Percentiles rank a stretch among this genome's conserved stretches.
These are phyloP conservation scores for Aspergillaceae sp. DNA, from an alignment of 2,329 filamentous ascomycete genomes.

Conservation along the genomic window DNA sequence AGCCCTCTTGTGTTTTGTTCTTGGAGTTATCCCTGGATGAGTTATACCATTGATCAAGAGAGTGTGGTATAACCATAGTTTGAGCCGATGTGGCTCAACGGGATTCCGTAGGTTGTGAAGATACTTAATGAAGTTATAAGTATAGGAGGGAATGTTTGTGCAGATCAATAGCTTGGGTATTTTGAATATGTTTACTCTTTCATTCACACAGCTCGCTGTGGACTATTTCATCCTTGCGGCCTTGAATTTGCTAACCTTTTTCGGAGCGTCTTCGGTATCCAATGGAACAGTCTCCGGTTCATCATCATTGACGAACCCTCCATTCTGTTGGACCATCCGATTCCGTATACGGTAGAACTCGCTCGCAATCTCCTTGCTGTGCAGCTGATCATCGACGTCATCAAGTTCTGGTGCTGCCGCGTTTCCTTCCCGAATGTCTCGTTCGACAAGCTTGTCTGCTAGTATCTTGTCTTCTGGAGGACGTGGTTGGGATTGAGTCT, in stretches of 20 bases:
- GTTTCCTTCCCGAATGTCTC: constrained; percentile 28
- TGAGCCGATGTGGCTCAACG: background rate
- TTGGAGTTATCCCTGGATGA: constrained; percentile 1
- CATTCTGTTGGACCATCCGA: constrained; percentile 70
- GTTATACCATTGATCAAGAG: too few relatives aligned
- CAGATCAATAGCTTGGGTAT: too few relatives aligned
- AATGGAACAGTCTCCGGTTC: constrained; percentile 59
- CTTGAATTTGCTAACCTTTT: constrained; percentile 40
- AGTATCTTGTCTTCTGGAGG: constrained; percentile 45
- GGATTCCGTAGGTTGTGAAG: background rate
- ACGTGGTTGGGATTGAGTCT: constrained; percentile 11
- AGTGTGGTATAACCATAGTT: too few relatives aligned
- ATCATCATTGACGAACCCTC: constrained; percentile 63
- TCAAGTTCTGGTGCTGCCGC: constrained; percentile 44
- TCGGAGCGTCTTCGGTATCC: constrained; percentile 49
- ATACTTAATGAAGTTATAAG: too few relatives aligned
- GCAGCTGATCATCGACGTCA: constrained; percentile 62
- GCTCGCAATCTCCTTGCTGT: constrained; percentile 67
- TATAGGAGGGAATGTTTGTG: too few relatives aligned
- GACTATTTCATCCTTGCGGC: constrained; percentile 35
- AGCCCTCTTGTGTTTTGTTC: constrained; percentile 7
- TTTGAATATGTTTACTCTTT: too few relatives aligned
- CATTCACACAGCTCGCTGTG: too few relatives aligned
- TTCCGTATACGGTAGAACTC: constrained; percentile 81
- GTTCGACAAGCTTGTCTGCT: constrained; percentile 51